Base-by-base conservation (phyloP, 768 basidiomycete species). In the Leccinellum albellum region DNA sequence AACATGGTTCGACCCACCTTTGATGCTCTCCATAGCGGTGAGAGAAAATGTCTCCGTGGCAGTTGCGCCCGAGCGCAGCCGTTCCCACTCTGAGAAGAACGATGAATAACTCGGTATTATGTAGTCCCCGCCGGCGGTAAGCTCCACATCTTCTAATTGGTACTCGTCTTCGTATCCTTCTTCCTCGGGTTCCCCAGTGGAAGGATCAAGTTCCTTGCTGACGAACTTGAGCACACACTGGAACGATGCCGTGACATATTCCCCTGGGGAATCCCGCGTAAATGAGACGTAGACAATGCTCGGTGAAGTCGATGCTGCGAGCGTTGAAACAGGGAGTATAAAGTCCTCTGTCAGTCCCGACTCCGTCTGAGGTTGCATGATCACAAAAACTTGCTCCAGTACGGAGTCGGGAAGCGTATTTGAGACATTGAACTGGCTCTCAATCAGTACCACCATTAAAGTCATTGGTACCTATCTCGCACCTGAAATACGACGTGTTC, bases 81-180 rank as follows among this genome's bases (percentile, higher is more conserved):
- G 84, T 66, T 98, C 97, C 97, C 97, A 99, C 76, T 99, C 97
- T 51, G 89, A 82, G 54, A 85, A 82, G 75, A 98, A 98, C 23
- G 91, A 90, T 12, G 85, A 86, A 66, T 98, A 98, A 64, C 83
- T 94, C n/a, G 97, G 96, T 40, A 95, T 78, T 67, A 99, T 91
- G 72, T 96, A 99, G 76, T 98, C 96, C 2, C 88, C 87, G 29
- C 88, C 90, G 12, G 92, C 95, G 57, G 88, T 87, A 53, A 99
- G 78, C 70, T 98, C 97, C 55, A 97, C 84, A 59, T 98, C 97
- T 72, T 99, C 97, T 44, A 98, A 77, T 72, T 93, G 91, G 74
- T 99, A 99, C 74, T 98, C 96, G 76, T 98, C 97, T 68, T 94
- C 91, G 72, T 98, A 99, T n/a, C 97, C 97, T 53, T 97, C 95